Conservation (phyloP, 306 rosid species). For the Cucumis cinereus region DNA sequence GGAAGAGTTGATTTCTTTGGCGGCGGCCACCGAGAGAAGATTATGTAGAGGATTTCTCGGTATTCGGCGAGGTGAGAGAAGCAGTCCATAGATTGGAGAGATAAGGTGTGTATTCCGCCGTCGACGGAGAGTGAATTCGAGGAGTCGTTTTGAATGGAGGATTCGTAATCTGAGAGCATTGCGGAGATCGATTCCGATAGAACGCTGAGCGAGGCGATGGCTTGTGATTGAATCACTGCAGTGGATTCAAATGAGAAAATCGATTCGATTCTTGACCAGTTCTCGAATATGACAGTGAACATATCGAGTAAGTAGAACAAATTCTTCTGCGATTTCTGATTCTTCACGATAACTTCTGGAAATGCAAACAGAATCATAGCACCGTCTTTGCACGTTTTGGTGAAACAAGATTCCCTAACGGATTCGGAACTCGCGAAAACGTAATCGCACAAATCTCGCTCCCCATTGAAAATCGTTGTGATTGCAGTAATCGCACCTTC, state of each 20-base stretch:
- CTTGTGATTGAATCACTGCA: slow-evolving; percentile 24
- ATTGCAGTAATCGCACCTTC: slow-evolving; percentile 31
- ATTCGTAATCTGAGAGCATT: slow-evolving; percentile 30
- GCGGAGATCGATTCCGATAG: slow-evolving; percentile 25
- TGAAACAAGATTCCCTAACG: slow-evolving; percentile 48
- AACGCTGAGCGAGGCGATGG: slow-evolving; percentile 20
- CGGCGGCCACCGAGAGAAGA: slow-evolving; percentile 22
- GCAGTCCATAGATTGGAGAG: slow-evolving; percentile 25
- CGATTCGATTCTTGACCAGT: slow-evolving; percentile 47
- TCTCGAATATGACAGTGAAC: slow-evolving; percentile 23
- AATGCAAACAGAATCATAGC: slow-evolving; percentile 46
- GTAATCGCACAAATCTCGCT: slow-evolving; percentile 55
- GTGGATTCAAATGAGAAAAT: slow-evolving; percentile 43
- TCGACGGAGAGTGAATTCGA: slow-evolving; percentile 14
- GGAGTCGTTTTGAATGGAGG: slow-evolving; percentile 32
- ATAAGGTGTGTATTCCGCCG: slow-evolving; percentile 35
- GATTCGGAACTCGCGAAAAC: slow-evolving; percentile 35
- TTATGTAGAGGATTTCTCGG: slow-evolving; percentile 25
- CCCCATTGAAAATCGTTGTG: slow-evolving; percentile 41
- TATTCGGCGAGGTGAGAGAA: slow-evolving; percentile 47
- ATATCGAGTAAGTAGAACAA: slow-evolving; percentile 52
- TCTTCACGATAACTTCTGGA: slow-evolving; percentile 34
- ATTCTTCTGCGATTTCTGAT: slow-evolving; percentile 37
- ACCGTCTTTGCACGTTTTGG: slow-evolving; percentile 40
- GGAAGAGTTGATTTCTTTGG: slow-evolving; percentile 15